Percentiles rank a stretch among this genome's conserved stretches.
These are phyloP conservation scores for Chamaecyparis obtusa DNA, from an alignment of 75 land plant species.

Conservation along the genomic window DNA sequence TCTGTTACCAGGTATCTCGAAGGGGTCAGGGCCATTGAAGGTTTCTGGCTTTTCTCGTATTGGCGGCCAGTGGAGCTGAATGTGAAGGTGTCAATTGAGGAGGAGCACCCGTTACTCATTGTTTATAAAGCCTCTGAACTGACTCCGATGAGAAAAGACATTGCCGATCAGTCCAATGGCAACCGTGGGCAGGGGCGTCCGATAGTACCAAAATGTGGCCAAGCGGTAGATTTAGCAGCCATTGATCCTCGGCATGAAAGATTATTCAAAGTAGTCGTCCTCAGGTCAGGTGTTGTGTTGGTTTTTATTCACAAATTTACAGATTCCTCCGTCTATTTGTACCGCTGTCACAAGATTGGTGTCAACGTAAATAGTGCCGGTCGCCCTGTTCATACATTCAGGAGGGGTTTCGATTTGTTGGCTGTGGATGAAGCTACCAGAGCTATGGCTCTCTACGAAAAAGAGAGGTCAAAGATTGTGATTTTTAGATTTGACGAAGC, in stretches of 20 bases:
- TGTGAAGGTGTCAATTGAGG: not conserved
- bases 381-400: constrained; percentile 9
- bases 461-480: not conserved
- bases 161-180: not conserved
- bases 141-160: not conserved
- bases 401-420: constrained; percentile 18
- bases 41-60: not conserved
- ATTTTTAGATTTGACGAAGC: constrained; percentile 23
- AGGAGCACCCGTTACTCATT: not conserved
- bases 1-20: not conserved
- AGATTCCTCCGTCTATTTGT: constrained; percentile 3
- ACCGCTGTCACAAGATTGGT: constrained; percentile 19
- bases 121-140: constrained; percentile 24
- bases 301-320: constrained; percentile 3
- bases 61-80: not conserved
- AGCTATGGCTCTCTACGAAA: constrained; percentile 21
- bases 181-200: not conserved
- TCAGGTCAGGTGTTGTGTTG: constrained; percentile 31
- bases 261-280: constrained; percentile 9
- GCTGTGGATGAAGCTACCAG: constrained; percentile 31
- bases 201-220: not conserved
- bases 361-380: not conserved
- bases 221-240: not conserved
- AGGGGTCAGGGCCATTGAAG: not conserved
- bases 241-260: not conserved